Conservation (phyloP, 2,329 filamentous ascomycete genomes). For the Monosporascus sp. region DNA sequence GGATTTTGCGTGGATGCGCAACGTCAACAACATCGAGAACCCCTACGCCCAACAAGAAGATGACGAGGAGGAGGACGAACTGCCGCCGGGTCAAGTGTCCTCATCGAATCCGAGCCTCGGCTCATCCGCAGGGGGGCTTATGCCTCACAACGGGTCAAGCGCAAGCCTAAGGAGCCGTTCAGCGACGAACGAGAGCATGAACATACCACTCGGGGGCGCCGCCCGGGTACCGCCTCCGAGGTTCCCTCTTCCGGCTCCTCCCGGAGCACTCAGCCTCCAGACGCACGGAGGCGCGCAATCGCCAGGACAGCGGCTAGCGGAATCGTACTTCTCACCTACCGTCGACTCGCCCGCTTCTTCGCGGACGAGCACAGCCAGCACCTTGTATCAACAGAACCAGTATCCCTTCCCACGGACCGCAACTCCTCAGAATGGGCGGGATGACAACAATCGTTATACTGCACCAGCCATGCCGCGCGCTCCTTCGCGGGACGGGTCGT, state of each 20-base stretch:
- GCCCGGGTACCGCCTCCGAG: conserved; percentile 61
- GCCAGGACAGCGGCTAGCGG: conserved; percentile 57
- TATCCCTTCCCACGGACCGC: conserved; percentile 70
- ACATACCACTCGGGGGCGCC: conserved; percentile 48
- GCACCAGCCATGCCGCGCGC: conserved; percentile 80
- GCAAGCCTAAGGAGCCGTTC: conserved; percentile 72
- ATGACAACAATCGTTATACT: conserved; percentile 76
- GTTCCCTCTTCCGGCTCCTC: conserved; percentile 61
- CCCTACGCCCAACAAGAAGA: conserved; percentile 68
- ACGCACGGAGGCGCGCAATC: conserved; percentile 49
- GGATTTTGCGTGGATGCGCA: conserved; percentile 76
- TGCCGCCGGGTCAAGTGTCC: conserved; percentile 19
- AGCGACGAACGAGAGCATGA: conserved; percentile 64
- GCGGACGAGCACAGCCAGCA: conserved; percentile 68
- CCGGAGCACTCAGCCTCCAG: conserved; percentile 63
- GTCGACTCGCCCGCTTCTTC: conserved; percentile 74
- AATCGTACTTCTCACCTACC: conserved; percentile 91
- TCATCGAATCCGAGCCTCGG: conserved; percentile 30
- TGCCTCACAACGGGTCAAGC: conserved; percentile 65
- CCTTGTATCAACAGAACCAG: conserved; percentile 56
- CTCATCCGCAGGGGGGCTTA: conserved; percentile 31
- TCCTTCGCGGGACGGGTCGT: conserved; percentile 70
- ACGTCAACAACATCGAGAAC: conserved; percentile 66
- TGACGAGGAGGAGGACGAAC: conserved; percentile 46
- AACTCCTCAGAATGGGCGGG: conserved; percentile 63